These are phyloP conservation scores for Lolium perenne DNA, from an alignment of 176 grass and related monocot genomes.

Conservation along the genomic window DNA sequence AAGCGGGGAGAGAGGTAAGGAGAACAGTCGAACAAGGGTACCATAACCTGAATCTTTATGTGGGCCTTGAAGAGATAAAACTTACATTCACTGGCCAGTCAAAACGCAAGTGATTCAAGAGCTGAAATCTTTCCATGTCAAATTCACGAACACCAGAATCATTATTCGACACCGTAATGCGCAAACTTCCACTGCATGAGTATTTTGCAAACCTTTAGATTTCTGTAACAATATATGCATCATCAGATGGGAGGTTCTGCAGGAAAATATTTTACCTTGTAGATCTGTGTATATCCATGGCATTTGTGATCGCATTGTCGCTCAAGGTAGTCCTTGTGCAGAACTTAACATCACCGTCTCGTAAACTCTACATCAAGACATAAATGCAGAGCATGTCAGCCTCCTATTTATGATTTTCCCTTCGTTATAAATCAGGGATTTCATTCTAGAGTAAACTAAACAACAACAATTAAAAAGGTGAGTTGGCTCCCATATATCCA, in stretches of 20 bases:
- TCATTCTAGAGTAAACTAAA: neutral
- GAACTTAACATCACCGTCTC: conserved; percentile 66
- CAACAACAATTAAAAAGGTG: neutral
- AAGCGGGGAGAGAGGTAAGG: conserved; percentile 11
- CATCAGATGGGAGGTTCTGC: neutral
- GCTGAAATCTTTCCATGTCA: conserved; percentile 84
- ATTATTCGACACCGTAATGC: conserved; percentile 81
- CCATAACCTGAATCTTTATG: neutral
- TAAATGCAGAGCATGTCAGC: conserved; percentile 22
- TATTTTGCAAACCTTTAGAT: conserved; percentile 41
- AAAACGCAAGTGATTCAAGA: conserved; percentile 78
- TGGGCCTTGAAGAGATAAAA: conserved; percentile 17
- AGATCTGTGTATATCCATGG: conserved; percentile 84
- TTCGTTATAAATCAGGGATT: neutral
- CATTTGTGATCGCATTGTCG: conserved; percentile 93
- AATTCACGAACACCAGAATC: conserved; percentile 84
- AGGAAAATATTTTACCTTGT: conserved; percentile 51
- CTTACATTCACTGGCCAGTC: conserved; percentile 96
- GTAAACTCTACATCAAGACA: conserved; percentile 57
- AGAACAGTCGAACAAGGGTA: conserved; percentile 20
- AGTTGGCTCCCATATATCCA: neutral
- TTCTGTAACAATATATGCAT: conserved; percentile 30
- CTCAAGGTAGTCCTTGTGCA: conserved; percentile 80
- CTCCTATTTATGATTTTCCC: neutral
- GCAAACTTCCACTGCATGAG: conserved; percentile 69